Conservation (phyloP, 768 basidiomycete genomes). For the Gymnopilus junonius region DNA sequence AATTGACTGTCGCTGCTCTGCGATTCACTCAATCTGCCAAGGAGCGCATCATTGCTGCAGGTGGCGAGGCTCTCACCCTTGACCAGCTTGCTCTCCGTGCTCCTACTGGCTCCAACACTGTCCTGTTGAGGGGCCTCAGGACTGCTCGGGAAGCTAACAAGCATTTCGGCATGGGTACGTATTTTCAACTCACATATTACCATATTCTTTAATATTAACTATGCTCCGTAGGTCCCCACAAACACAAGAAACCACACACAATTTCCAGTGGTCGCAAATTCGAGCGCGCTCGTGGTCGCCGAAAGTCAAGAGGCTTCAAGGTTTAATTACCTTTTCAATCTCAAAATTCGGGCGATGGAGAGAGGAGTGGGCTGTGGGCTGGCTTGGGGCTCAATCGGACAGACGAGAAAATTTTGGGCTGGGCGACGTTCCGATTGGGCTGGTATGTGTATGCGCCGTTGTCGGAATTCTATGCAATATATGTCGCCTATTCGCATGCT, state of each 20-base stretch:
- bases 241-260: slow-evolving; percentile 98
- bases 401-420: slow-evolving; percentile 7
- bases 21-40: slow-evolving; percentile 92
- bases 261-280: slow-evolving; percentile 98
- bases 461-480: slow-evolving; percentile 42
- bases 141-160: slow-evolving; percentile 94
- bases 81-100: slow-evolving; percentile 96
- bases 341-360: neutral
- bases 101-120: slow-evolving; percentile 94
- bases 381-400: slow-evolving; percentile 6
- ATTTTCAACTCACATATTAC: neutral
- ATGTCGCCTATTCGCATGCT: slow-evolving; percentile 22
- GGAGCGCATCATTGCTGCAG: slow-evolving; percentile 94
- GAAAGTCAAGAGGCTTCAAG: slow-evolving; percentile 98
- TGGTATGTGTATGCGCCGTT: slow-evolving; percentile 27
- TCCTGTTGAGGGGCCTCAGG: slow-evolving; percentile 91
- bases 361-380: slow-evolving; percentile 21
- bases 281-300: slow-evolving; percentile 98
- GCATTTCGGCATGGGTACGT: slow-evolving; percentile 93
- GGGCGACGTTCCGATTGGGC: slow-evolving; percentile 18
- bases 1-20: slow-evolving; percentile 91
- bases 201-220: neutral
- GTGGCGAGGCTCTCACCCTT: slow-evolving; percentile 93
- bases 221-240: slow-evolving; percentile 71
- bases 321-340: slow-evolving; percentile 57